Evolutionary conservation across 1,139 yeast species (phyloP).

Genomic region (Kodamaea alishanica): DNA sequence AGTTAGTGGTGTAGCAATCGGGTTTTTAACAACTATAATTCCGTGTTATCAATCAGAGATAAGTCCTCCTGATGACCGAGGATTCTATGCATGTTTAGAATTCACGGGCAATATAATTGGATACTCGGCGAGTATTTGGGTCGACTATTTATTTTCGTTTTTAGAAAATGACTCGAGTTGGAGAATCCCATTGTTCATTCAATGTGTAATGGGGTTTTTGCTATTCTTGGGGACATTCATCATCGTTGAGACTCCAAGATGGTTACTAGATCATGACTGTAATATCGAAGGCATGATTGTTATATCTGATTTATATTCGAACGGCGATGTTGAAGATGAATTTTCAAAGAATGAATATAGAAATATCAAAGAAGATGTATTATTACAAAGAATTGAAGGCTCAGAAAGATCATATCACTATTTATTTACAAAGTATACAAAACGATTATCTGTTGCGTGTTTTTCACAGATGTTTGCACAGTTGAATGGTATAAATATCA

Average conservation of each 20-base stretch:
- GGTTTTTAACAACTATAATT: conserved; percentile 87
- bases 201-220: conserved; percentile 68
- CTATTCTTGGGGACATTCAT: conserved; percentile 69
- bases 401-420: conserved; percentile 60
- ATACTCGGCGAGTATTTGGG: conserved; percentile 85
- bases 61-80: conserved; percentile 85
- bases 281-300: conserved; percentile 76
- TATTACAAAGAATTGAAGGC: conserved; percentile 74
- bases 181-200: conserved; percentile 77
- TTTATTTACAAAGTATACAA: conserved; percentile 60
- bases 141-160: conserved; percentile 74
- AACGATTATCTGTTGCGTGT: conserved; percentile 84
- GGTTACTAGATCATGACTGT: conserved; percentile 84
- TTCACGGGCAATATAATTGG: conserved; percentile 91
- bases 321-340: conserved; percentile 37
- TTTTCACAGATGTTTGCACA: conserved; percentile 91
- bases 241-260: conserved; percentile 85
- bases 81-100: conserved; percentile 85
- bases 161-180: conserved; percentile 56
- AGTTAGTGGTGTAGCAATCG: conserved; percentile 84
- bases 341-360: conserved; percentile 24
- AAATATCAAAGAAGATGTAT: conserved; percentile 42
- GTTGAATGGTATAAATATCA: conserved; percentile 87
- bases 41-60: conserved; percentile 93
- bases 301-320: conserved; percentile 44